Base-by-base conservation (phyloP, 148 eudicot genomes). In the Nyssa sinensis region DNA sequence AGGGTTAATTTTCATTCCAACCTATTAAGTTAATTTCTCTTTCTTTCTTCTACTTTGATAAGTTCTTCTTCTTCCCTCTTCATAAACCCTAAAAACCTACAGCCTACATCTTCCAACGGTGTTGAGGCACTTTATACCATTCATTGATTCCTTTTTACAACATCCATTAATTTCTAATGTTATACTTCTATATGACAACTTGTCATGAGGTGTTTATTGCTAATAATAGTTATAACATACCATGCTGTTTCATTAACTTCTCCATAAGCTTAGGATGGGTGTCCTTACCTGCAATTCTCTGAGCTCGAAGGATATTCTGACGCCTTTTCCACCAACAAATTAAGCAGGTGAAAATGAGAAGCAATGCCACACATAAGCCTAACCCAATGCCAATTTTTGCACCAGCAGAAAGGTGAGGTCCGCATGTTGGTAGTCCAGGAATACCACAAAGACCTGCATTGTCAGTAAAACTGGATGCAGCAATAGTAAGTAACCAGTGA, bases 371-470 rank as follows among this genome's bases (percentile, higher is more conserved):
- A 67, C 78, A 81, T 23, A 86, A 76, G 19, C 84, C 97, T 37
- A 91, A 68, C 11, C 69, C 94, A 69, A 93, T 78, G 72, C 98
- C 99, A 30, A 89, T 70, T 81, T 84, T 96, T 64, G 89, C 95
- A 57, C 95, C 93, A n/a, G 82, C 62, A 37, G 99, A 89, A 79
- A 96, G 97, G 86, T 91, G 99, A 27, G 91, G 82, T 57, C 99
- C 98, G 23, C 99, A 96, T 51, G 97, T 77, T 47, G 76, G 93
- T 75, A 96, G 84, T 70, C 98, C 99, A 61, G 97, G 98, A 64
- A 96, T 88, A 60, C 99, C 99, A 74, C 99, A 96, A 69, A 96
- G 90, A 37, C 98, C 97, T 75, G 85, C 79, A 82, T 96, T 96
- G 62, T 91, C 98, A 3, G 99, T 93, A 61, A 96, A 96, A 78